A percentile compares a stretch with the other conserved stretches of the same genome.
phyloP scores from a whole-genome alignment of 345 rosid species.

The Mercurialis annua region DNA sequence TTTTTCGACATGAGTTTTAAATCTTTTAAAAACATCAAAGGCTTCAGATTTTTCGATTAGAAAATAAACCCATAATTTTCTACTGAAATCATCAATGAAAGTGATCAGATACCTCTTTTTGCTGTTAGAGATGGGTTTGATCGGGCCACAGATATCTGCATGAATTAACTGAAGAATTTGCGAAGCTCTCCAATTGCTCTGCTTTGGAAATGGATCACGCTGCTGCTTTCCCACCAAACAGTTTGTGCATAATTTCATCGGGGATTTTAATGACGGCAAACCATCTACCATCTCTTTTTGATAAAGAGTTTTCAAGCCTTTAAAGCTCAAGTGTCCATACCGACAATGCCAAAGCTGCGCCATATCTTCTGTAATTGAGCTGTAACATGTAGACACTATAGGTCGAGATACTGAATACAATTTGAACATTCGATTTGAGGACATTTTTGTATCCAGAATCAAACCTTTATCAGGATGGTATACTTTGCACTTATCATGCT shows the following conservation, averaged over 20 bases:
- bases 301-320: neutral
- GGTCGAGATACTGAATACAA: neutral
- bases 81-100: neutral
- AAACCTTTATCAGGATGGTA: constrained; percentile 3
- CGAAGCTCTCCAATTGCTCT: neutral
- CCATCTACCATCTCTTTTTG: neutral
- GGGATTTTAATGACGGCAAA: neutral
- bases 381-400: neutral
- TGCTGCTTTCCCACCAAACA: constrained; percentile 3
- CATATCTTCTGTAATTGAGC: neutral
- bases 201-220: neutral
- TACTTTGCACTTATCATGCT: neutral
- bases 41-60: neutral
- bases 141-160: neutral
- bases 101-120: neutral
- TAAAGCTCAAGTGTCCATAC: constrained; percentile 3
- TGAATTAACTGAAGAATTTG: neutral
- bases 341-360: neutral
- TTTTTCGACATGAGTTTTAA: neutral
- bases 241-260: neutral
- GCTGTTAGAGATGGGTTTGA: neutral
- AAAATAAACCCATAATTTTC: constrained; percentile 3
- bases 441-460: constrained; percentile 7
- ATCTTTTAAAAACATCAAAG: neutral
- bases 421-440: neutral